Conservation (phyloP, 2,329 filamentous ascomycete genomes). For the Fusarium euwallaceae region DNA sequence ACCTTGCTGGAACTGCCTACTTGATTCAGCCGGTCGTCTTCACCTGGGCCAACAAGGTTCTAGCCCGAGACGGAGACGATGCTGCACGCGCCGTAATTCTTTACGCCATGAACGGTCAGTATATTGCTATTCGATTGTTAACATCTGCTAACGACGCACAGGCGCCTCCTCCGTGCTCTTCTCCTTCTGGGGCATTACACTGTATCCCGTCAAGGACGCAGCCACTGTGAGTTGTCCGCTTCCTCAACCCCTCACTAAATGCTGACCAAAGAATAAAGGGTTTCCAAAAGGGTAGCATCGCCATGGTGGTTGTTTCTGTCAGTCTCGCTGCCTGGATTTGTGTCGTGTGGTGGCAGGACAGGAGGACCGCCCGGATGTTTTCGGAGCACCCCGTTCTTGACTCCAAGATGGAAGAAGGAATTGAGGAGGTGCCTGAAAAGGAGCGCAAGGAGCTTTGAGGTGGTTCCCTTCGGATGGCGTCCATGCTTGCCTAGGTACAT, state of each 20-base stretch:
- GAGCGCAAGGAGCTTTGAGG: background rate
- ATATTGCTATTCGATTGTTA: too few relatives aligned
- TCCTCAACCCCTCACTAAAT: background rate
- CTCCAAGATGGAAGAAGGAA: background rate
- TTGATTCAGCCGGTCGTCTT: conserved; percentile 57
- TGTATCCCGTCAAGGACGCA: conserved; percentile 54
- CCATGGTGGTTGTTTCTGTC: conserved; percentile 47
- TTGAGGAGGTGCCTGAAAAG: background rate
- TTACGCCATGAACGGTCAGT: conserved; percentile 53
- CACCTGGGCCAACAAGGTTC: conserved; percentile 56
- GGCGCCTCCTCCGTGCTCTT: conserved; percentile 53
- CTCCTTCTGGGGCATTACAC: conserved; percentile 55
- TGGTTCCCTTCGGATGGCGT: background rate
- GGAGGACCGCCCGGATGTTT: conserved; percentile 13
- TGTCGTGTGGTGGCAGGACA: conserved; percentile 37
- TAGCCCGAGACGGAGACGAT: conserved; percentile 53
- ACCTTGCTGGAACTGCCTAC: conserved; percentile 55
- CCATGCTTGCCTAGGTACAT: background rate
- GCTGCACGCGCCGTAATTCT: conserved; percentile 53
- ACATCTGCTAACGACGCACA: background rate
- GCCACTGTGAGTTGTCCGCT: conserved; percentile 48
- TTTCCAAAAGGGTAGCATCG: conserved; percentile 50
- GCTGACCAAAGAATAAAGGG: conserved; percentile 7
- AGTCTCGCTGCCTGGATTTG: conserved; percentile 20
- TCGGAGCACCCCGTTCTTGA: conserved; percentile 8